phyloP scores from a whole-genome alignment of 305 asterid genomes.

The Rubia tinctorum region DNA sequence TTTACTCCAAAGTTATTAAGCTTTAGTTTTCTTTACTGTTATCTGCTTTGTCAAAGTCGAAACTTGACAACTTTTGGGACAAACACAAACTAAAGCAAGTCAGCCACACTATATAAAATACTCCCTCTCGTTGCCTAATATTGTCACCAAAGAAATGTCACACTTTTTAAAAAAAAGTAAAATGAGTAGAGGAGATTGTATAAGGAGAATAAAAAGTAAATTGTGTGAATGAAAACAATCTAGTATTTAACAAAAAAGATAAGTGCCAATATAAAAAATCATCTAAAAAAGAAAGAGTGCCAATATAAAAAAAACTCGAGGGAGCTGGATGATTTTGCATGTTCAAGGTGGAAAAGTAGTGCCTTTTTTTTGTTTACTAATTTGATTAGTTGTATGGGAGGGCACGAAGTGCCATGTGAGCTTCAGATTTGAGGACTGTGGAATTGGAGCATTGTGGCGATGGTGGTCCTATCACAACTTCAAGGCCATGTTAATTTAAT shows the following conservation, averaged over 20 bases:
- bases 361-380: background rate
- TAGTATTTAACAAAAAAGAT: too few species aligned
- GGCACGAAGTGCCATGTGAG: background rate
- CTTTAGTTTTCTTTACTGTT: background rate
- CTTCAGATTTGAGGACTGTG: background rate
- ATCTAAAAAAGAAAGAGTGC: background rate
- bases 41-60: conserved; percentile 5
- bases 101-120: background rate
- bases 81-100: background rate
- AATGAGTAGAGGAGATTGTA: too few species aligned
- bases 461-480: background rate
- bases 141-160: too few species aligned
- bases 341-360: background rate
- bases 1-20: conserved; percentile 2
- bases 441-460: background rate
- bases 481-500: too few species aligned
- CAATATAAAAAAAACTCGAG: too few species aligned
- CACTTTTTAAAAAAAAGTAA: too few species aligned
- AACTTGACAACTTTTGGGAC: background rate
- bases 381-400: background rate
- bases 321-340: background rate
- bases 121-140: too few species aligned
- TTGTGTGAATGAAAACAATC: too few species aligned
- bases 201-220: too few species aligned
- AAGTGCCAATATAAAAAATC: too few species aligned